Conservation (phyloP, 257 asterid genomes). For the Lithospermum erythrorhizon region DNA sequence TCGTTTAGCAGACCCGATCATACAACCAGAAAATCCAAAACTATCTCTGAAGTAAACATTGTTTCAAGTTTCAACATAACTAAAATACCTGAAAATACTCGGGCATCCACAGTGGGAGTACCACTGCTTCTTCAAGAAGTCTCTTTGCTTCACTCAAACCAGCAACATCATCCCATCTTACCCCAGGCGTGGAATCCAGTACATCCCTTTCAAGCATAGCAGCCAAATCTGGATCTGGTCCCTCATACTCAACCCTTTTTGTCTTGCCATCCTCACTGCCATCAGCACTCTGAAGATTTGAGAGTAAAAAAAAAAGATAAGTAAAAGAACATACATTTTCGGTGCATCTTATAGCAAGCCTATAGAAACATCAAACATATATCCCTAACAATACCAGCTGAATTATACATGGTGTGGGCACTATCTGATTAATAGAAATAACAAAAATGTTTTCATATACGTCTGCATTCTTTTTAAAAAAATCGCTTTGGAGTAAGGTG, state of each 20-base stretch:
- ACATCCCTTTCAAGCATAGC: slow-evolving; percentile 99
- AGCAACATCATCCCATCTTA: slow-evolving; percentile 98
- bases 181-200: slow-evolving; percentile 85
- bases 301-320: neutral
- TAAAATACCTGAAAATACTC: slow-evolving; percentile 88
- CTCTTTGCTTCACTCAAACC: slow-evolving; percentile 95
- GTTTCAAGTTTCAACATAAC: slow-evolving; percentile 12
- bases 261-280: slow-evolving; percentile 70
- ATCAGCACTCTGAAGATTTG: slow-evolving; percentile 56
- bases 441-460: neutral
- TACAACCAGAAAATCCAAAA: neutral
- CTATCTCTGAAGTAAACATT: neutral
- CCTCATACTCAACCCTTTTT: slow-evolving; percentile 78
- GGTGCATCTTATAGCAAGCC: neutral
- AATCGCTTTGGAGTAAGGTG: neutral
- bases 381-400: too few species aligned
- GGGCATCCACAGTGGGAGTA: slow-evolving; percentile 99
- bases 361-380: neutral
- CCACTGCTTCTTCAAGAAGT: slow-evolving; percentile 98
- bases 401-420: too few species aligned
- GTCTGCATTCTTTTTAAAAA: neutral
- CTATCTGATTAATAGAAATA: too few species aligned
- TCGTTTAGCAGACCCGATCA: neutral
- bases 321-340: slow-evolving; percentile 1
- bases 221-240: slow-evolving; percentile 96